These are phyloP conservation scores for Coelastrella sp. DNA, from an alignment of 139 green algal genomes.

Conservation along the genomic window DNA sequence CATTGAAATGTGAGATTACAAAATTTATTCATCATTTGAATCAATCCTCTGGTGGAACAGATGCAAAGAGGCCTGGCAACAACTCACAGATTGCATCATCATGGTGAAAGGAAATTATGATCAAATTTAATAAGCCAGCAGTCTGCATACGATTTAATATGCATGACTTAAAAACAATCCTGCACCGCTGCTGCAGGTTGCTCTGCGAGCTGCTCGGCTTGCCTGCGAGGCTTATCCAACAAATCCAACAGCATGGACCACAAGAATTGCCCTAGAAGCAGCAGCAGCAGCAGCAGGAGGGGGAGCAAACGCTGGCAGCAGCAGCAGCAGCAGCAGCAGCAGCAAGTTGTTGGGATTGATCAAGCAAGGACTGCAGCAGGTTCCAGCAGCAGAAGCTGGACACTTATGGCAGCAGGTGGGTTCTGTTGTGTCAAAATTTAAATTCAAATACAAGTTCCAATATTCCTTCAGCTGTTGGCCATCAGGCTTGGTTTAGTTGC, in stretches of 20 bases:
- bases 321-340: slow-evolving; percentile 28
- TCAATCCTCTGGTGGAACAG: too few relatives aligned
- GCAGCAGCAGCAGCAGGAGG: slow-evolving; percentile 8
- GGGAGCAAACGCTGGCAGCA: slow-evolving; percentile 17
- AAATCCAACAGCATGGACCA: slow-evolving; percentile 2
- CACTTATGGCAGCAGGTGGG: slow-evolving; percentile 49
- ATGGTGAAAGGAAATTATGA: too few relatives aligned
- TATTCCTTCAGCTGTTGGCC: too few relatives aligned
- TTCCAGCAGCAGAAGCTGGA: slow-evolving; percentile 32
- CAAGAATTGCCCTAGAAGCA: slow-evolving; percentile 21
- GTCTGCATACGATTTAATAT: too few relatives aligned
- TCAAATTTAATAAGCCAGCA: too few relatives aligned
- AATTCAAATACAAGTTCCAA: too few relatives aligned
- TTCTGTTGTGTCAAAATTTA: neutral
- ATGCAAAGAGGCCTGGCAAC: too few relatives aligned
- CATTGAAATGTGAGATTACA: too few relatives aligned
- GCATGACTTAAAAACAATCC: too few relatives aligned
- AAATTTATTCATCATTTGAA: too few relatives aligned
- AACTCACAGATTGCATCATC: too few relatives aligned
- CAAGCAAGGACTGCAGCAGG: slow-evolving; percentile 43
- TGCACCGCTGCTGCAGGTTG: slow-evolving; percentile 10
- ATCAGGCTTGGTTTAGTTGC: neutral
- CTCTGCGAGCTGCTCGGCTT: slow-evolving; percentile 18
- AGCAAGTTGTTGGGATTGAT: slow-evolving; percentile 1
- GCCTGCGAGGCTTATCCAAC: slow-evolving; percentile 13